Evolutionary conservation across 305 asterid species (phyloP), one percentile per base, ranked within the genome.

Genomic region (Ilex paraguariensis): DNA sequence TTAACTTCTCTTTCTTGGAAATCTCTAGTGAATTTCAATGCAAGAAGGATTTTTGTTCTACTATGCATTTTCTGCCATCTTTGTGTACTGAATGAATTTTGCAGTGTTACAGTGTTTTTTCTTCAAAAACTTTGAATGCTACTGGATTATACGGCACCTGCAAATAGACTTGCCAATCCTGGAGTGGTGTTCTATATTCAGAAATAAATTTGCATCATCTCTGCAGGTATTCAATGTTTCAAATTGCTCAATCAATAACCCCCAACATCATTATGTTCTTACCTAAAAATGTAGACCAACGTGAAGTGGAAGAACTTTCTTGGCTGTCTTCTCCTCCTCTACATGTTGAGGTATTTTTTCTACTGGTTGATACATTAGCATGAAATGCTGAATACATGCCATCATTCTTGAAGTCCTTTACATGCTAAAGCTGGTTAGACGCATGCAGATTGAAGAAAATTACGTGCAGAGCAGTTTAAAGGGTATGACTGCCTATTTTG

Each of bases 291-390:
- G 65, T 83, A 10, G 90, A 86, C 73, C 10, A 84, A 80, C 76
- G 76, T 62, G 86, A 91, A 75, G 90, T 81, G 42, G 83, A 75
- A 59, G 88, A 83, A 64, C 92, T 88, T 56, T 76, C 98, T 13
- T 91, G 96, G 96, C 66, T 88, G 67, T 86, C 91, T 42, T 88
- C 95, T 67, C 98, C 98, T 54, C 98, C 96, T 51, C 62, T 88
- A 68, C 76, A 82, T 60, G 45, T 78, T 5, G 82, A 84, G 92
- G 95, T 90, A 73, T 5, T 17, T 31, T 17, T 57, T 39, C 30
- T 42, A 61, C 46, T 8, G 8, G 21, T n/a, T 28, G 56, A 53
- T 15, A 3, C 60, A 15, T 33, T 52, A 13, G 61, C 15, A 33
- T 48, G 45, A 50, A n/a, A 3, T 56, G 48, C 31, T 2, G 3